Evolutionary conservation across 2,329 filamentous ascomycete species (phyloP), one percentile per base, ranked within the genome.

Genomic region (Phaeosphaeria sp.): DNA sequence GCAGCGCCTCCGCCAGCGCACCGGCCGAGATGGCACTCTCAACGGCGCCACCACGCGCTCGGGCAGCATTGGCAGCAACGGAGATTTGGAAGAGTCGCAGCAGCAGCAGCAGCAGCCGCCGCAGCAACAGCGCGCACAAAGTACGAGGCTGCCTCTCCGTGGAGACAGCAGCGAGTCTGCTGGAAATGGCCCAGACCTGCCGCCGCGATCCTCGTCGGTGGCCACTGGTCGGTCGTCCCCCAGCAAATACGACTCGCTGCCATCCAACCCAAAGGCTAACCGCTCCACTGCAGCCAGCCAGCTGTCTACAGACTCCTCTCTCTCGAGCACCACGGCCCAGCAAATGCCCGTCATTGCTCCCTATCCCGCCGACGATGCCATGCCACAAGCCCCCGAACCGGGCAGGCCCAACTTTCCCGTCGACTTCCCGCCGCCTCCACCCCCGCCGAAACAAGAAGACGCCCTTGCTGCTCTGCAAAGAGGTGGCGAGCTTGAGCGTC

Each of bases 391-490:
- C 3, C 67, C 71, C 10, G 66, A 71, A 17, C 67, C 73, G 3
- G 62, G 72, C 13, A 76, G 75, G 52, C 77, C 80, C 6, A 75
- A 75, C 47, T 79, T 76, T 56, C 80, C 84, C n/a, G 73, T 85
- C 67, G 84, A 83, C 63, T 80, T 89, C 58, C 89, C 89, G 3
- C 91, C 92, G 2, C 90, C 90, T 6, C 89, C 89, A n/a, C 90
- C 92, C 2, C 88, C 89, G 23, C 90, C 92, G 52, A 91, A 91
- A 68, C 89, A 93, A 68, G 91, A 95, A 68, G 96, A 96, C 80
- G 95, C 95, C 5, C 82, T 99, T 52, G 92, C 92, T 49, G 93
- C 93, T 50, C 79, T 99, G 64, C 95, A 98, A 78, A 88, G 93
- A 77, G 93, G 93, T 33, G 94, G 94, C 20, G 93, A 97, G 65